Conservation (phyloP, 2,329 filamentous ascomycete species). For the Fusarium oxysporum region DNA sequence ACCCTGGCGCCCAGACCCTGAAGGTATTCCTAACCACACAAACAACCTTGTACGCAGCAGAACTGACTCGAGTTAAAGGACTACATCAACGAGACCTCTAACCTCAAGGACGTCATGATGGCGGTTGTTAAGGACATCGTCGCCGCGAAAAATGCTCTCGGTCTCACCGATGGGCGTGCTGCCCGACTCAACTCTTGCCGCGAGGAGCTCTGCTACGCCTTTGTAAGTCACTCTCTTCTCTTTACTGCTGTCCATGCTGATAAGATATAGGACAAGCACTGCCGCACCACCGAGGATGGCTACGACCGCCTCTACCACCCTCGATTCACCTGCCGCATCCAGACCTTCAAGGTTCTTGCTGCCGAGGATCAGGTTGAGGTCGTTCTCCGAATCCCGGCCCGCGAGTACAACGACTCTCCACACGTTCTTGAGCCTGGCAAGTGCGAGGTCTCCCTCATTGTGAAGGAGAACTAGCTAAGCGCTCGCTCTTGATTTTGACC, state of each 20-base stretch:
- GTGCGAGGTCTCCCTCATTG: constrained; percentile 20
- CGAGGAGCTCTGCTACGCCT: constrained; percentile 15
- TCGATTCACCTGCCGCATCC: constrained; percentile 21
- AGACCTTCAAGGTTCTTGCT: constrained; percentile 8
- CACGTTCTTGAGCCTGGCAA: constrained; percentile 22
- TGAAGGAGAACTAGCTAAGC: constrained; percentile 28
- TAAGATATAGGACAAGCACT: constrained; percentile 27
- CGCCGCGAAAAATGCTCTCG: constrained; percentile 17
- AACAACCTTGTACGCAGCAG: neutral
- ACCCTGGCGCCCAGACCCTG: neutral
- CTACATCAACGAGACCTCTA: constrained; percentile 25
- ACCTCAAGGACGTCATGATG: constrained; percentile 30
- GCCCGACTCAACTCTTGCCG: constrained; percentile 22
- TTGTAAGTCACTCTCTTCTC: constrained; percentile 3
- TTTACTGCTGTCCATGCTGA: neutral
- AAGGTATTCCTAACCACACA: neutral
- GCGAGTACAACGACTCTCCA: constrained; percentile 30
- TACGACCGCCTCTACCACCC: constrained; percentile 24
- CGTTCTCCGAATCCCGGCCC: constrained; percentile 17
- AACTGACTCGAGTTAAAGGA: constrained; percentile 10
- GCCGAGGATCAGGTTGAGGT: constrained; percentile 18
- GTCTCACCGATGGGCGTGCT: neutral
- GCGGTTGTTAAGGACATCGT: constrained; percentile 33
- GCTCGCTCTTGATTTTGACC: neutral
- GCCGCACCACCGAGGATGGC: constrained; percentile 1